Evolutionary conservation across 2,329 filamentous ascomycete species (phyloP).

Genomic region (Botrytis porri): DNA sequence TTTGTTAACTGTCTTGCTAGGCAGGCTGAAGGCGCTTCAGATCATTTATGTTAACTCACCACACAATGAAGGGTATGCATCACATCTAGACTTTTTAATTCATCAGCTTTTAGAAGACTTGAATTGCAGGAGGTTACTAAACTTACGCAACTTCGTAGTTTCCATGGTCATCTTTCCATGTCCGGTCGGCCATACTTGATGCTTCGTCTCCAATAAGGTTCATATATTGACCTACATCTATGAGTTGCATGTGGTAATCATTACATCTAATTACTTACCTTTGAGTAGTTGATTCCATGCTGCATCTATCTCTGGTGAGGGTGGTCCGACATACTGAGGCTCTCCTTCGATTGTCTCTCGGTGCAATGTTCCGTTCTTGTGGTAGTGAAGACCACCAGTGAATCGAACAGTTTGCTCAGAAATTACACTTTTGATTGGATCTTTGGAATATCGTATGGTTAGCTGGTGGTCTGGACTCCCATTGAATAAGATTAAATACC

Average conservation of each 20-base stretch:
- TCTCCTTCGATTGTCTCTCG: not conserved
- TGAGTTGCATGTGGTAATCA: not conserved
- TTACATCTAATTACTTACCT: not conserved
- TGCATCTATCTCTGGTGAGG: not conserved
- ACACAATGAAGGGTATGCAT: not conserved
- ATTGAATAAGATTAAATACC: not conserved
- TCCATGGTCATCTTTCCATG: not conserved
- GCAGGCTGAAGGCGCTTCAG: not conserved
- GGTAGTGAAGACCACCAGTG: not conserved
- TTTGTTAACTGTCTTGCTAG: not conserved
- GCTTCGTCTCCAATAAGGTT: not conserved
- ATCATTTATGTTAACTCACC: not conserved
- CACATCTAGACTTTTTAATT: not conserved
- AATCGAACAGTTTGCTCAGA: not conserved
- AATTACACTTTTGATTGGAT: not conserved
- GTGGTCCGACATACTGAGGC: not conserved
- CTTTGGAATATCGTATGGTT: not conserved
- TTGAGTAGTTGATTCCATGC: not conserved
- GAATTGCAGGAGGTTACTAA: accelerated
- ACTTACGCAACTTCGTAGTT: not conserved
- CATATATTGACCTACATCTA: not conserved
- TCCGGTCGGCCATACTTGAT: not conserved
- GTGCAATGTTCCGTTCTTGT: not conserved
- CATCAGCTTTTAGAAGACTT: not conserved
- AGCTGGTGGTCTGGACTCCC: not conserved